phyloP scores from a whole-genome alignment of 108 stramenopile species.

The Epipyxis sp. region DNA sequence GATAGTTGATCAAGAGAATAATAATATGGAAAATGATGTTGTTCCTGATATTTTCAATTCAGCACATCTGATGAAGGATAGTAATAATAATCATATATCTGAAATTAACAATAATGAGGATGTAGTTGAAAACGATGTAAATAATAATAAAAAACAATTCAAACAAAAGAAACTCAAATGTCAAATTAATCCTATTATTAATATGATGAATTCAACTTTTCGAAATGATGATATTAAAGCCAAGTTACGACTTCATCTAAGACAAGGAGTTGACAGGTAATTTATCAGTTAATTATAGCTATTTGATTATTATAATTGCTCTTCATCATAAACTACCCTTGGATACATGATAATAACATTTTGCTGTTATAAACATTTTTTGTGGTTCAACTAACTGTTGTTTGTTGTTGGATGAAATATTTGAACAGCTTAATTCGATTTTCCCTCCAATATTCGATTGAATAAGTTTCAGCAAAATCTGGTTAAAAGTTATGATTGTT shows the following conservation, averaged over 20 bases:
- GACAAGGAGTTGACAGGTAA: constrained; percentile 26
- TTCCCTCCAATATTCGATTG: too few species aligned
- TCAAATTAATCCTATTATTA: neutral
- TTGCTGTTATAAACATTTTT: too few species aligned
- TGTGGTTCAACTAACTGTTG: too few species aligned
- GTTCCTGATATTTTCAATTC: too few species aligned
- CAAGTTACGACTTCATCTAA: neutral
- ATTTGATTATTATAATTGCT: too few species aligned
- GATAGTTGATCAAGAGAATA: neutral
- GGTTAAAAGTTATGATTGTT: too few species aligned
- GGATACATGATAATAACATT: too few species aligned
- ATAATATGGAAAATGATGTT: neutral
- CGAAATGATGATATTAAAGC: neutral
- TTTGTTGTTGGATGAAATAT: too few species aligned
- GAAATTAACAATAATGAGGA: neutral
- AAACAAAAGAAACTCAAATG: neutral
- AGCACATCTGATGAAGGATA: neutral
- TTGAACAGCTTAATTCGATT: too few species aligned
- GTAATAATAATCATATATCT: neutral
- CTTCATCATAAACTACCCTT: too few species aligned
- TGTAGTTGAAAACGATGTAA: neutral
- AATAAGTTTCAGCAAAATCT: too few species aligned
- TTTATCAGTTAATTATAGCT: too few species aligned
- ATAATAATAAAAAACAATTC: neutral
- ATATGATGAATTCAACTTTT: neutral